Conservation (phyloP, 176 grass and related monocot genomes). For the Phragmites australis region DNA sequence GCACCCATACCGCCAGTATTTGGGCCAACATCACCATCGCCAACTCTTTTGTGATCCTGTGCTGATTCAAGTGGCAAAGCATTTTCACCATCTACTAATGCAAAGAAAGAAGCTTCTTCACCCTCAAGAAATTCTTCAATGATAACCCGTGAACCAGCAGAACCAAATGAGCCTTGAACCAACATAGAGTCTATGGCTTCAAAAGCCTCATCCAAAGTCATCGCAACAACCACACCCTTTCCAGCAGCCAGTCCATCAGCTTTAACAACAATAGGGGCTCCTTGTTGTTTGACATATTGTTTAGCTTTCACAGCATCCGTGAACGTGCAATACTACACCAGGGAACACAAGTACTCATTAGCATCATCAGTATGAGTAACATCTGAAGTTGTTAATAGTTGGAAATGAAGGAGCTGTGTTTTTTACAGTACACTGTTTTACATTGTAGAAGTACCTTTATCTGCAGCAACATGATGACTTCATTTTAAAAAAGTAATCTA, state of each 20-base stretch:
- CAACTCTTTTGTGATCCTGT: conserved; percentile 89
- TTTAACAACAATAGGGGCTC: conserved; percentile 82
- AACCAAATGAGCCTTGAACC: conserved; percentile 73
- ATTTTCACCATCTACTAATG: conserved; percentile 82
- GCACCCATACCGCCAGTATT: conserved; percentile 96
- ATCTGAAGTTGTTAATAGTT: conserved; percentile 10
- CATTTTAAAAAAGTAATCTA: background rate
- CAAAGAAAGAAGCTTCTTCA: conserved; percentile 98
- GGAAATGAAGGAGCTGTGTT: background rate
- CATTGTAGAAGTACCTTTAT: too few species aligned
- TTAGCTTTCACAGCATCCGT: conserved; percentile 68
- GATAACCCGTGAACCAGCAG: conserved; percentile 74
- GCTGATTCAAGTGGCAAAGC: conserved; percentile 88
- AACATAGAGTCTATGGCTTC: conserved; percentile 83
- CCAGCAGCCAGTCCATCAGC: conserved; percentile 88
- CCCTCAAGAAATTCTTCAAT: conserved; percentile 93
- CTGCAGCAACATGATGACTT: background rate
- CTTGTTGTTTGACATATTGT: conserved; percentile 62
- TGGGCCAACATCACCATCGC: conserved; percentile 85
- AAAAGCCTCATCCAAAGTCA: conserved; percentile 71
- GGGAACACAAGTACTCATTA: conserved; percentile 19
- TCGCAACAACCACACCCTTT: conserved; percentile 81
- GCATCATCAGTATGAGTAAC: background rate
- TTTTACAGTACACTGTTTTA: too few species aligned
- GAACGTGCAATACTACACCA: conserved; percentile 74